Base-by-base conservation (phyloP, 768 basidiomycete genomes). In the Multifurca ochricompacta region DNA sequence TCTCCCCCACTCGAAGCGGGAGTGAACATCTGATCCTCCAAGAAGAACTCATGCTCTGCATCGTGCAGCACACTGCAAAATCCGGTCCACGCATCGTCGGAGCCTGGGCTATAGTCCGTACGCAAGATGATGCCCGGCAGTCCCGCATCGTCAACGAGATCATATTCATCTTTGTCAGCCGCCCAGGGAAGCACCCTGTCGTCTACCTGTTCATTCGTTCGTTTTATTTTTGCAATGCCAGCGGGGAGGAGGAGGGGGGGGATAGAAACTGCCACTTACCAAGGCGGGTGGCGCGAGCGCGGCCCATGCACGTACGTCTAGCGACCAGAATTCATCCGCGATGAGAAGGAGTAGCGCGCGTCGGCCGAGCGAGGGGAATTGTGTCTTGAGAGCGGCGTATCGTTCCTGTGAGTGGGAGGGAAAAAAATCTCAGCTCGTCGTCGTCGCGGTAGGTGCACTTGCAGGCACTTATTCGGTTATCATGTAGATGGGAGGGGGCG, bases 101-200 rank as follows among this genome's bases (percentile, higher is more conserved):
- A 54, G 40, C 48, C 54, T 64, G 85, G 68, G 8, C 80, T 74
- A 65, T 76, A 89, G 62, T 90, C 85, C 9, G 87, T 83, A 35
- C 88, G 81, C n/a, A 90, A 64, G 42, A 90, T 64, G 54, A 89
- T 62, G 13, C 85, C 85, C 37, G 80, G 62, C 53, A 79, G 77
- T 1, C 73, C 73, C 6, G 69, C 74, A 21, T 75, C 70, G 19
- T 78, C 73, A 21, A n/a, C n/a, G n/a, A n/a, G n/a, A n/a, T 71
- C 58, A 10, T 63, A 64, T 65, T 87, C 84, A 55, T 77, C 64
- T 1, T 78, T 77, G 66, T 87, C 85, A 16, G 8, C 66, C 64
- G 62, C 83, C 83, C 6, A 55, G 62, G 36, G 59, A 54, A 49
- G 64, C 14, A 8, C 18, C 37, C 13, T 27, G 23, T 31, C 4